Conservation (phyloP, 441 rosid species). For the Sinapis alba region DNA sequence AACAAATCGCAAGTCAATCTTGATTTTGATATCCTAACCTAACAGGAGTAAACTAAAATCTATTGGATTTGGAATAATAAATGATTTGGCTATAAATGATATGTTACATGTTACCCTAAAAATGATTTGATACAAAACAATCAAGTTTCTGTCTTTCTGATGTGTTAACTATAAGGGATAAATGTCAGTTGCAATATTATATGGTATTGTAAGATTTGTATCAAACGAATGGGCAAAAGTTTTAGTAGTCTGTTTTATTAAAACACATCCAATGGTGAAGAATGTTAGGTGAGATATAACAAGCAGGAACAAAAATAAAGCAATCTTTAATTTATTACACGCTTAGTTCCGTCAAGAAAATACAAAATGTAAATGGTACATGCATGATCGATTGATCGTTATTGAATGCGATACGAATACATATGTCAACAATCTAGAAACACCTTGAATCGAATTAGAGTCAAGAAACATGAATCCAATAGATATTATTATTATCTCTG, state of each 20-base stretch:
- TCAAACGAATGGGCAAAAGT: too few species aligned
- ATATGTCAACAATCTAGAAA: conserved; percentile 19
- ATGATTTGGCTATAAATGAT: neutral
- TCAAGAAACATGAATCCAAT: conserved; percentile 4
- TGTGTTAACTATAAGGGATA: neutral
- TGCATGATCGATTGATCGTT: conserved; percentile 21
- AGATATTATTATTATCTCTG: neutral
- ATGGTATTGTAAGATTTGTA: too few species aligned
- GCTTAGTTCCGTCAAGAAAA: neutral
- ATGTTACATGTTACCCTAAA: neutral
- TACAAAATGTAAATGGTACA: neutral
- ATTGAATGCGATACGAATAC: conserved; percentile 4
- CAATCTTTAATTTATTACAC: conserved; percentile 4
- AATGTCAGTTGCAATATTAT: too few species aligned
- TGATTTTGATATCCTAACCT: neutral
- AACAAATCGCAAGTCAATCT: neutral
- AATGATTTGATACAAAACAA: neutral
- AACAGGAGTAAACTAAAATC: neutral
- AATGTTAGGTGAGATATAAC: conserved; percentile 15
- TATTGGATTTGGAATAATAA: neutral
- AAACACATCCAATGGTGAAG: too few species aligned
- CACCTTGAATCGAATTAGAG: neutral
- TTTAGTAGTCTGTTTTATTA: too few species aligned
- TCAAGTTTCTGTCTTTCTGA: neutral
- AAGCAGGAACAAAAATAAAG: conserved; percentile 2